Base-by-base conservation (phyloP, 192 early-diverging fungal species). In the Lobosporangium transversale region DNA sequence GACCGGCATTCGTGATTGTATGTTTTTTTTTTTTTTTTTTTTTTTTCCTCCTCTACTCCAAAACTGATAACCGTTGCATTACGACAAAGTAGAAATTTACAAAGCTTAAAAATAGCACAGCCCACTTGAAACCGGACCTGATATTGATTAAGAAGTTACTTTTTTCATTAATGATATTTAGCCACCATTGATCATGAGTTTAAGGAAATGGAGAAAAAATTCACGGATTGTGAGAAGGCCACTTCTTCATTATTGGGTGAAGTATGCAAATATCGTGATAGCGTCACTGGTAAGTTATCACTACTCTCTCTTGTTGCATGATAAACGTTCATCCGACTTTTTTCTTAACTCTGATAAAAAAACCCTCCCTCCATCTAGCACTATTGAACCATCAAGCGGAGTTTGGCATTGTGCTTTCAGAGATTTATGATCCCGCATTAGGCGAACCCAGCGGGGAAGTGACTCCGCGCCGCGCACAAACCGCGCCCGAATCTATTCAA, bases 361-460 rank as follows among this genome's bases (percentile, higher is more conserved):
- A 4, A 21, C 31, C 20, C 27, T 26, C 29, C 21, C 47, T 49
- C 30, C 29, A 6, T 32, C 51, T 50, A 82, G 80, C 64, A n/a
- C 57, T 79, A 12, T 30, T 82, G 42, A 78, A 79, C 33, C 66
- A 79, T 45, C 69, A 79, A 52, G 75, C 66, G 8, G 78, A 82
- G 40, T 68, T 79, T 54, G 70, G 75, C 26, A 78, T 79, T 26
- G 29, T 74, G 17, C 48, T 82, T 5, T 66, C 62, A 33, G 75
- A 79, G 37, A 54, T 82, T 32, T 82, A 82, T 31, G 78, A 65
- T 31, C 74, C 80, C 3, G 37, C 70, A 1, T 42, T 67, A 15
- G 80, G 69, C 5, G 70, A 58, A 11, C 48, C 59, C 0, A 56
- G 20, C 15, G 59, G 68, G n/a, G 80, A 78, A 40, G 70, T 63